Percentiles rank a stretch among this genome's conserved stretches.
phyloP scores from a whole-genome alignment of 2,329 filamentous ascomycete genomes.

The Rachicladosporium sp. region DNA sequence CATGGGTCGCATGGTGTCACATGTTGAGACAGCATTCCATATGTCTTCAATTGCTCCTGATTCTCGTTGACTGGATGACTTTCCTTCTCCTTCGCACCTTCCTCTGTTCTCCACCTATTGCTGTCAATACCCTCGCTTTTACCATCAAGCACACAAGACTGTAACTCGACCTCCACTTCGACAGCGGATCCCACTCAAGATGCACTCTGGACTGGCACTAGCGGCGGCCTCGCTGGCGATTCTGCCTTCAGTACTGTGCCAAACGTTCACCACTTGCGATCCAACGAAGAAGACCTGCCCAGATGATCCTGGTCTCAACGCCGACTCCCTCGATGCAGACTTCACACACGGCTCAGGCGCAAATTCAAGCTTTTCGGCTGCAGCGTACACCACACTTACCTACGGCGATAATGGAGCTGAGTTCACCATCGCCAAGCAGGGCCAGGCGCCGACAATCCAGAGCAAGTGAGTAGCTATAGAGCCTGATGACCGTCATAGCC shows the following conservation, averaged over 20 bases:
- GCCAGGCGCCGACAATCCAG: slow-evolving; percentile 66
- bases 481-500: no score
- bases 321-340: slow-evolving; percentile 36
- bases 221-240: slow-evolving; percentile 25
- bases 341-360: slow-evolving; percentile 45
- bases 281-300: slow-evolving; percentile 61
- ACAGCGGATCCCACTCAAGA: slow-evolving; percentile 13
- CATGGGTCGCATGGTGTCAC: no score
- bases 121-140: no score
- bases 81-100: no score
- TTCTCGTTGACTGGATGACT: no score
- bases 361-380: slow-evolving; percentile 46
- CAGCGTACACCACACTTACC: slow-evolving; percentile 51
- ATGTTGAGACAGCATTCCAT: no score
- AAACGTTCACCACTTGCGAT: slow-evolving; percentile 68
- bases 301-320: slow-evolving; percentile 57
- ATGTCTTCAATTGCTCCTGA: no score
- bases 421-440: slow-evolving; percentile 58
- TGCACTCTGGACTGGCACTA: slow-evolving; percentile 20
- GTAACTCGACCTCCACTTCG: no score
- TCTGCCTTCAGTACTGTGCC: slow-evolving; percentile 46
- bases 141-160: no score
- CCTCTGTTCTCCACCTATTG: no score
- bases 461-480: slow-evolving; percentile 43
- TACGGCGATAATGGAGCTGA: slow-evolving; percentile 54